A percentile compares a stretch with the other conserved stretches of the same genome.
Evolutionary conservation across 352 stramenopile species (phyloP).

Genomic region (Globisporangium camurandrum): DNA sequence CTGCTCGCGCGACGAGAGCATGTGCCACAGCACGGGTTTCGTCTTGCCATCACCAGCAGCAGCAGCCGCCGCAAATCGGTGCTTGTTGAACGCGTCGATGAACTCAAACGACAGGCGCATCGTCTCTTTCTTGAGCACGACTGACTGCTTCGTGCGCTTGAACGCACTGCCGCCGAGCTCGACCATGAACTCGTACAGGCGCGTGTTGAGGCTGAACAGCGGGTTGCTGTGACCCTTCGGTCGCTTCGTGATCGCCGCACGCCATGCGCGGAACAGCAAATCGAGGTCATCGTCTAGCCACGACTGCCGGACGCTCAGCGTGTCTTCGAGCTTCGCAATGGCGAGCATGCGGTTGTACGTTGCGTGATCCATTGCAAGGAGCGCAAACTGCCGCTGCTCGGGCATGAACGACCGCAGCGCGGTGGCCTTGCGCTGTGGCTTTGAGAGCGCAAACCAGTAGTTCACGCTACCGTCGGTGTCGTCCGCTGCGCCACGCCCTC

Average conservation of each 20-base stretch:
- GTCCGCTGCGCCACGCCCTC: no score
- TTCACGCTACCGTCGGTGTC: not conserved
- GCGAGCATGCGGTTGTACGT: conserved; percentile 9
- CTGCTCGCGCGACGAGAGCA: conserved; percentile 4
- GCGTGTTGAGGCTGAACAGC: conserved; percentile 9
- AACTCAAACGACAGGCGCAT: conserved; percentile 11
- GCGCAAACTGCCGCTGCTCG: conserved; percentile 9
- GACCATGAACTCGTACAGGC: conserved; percentile 7
- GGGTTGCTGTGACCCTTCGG: not conserved
- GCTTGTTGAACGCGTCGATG: conserved; percentile 3
- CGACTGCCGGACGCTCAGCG: conserved; percentile 7
- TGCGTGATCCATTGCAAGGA: conserved; percentile 4
- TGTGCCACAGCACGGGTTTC: conserved; percentile 1
- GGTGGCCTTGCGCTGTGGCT: conserved; percentile 2
- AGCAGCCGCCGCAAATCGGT: not conserved
- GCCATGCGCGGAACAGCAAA: conserved; percentile 10
- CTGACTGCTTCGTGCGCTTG: conserved; percentile 9
- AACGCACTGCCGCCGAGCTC: conserved; percentile 1
- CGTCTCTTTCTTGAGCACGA: conserved; percentile 10
- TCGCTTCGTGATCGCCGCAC: conserved; percentile 3
- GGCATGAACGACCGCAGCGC: conserved; percentile 1
- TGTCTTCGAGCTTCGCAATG: conserved; percentile 6
- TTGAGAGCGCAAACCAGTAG: conserved; percentile 10
- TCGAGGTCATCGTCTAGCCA: conserved; percentile 8
- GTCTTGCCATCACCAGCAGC: not conserved